A percentile compares a stretch with the other conserved stretches of the same genome.
Evolutionary conservation across 164 flowering plant genomes (phyloP).

Genomic region (Cinnamomum micranthum): DNA sequence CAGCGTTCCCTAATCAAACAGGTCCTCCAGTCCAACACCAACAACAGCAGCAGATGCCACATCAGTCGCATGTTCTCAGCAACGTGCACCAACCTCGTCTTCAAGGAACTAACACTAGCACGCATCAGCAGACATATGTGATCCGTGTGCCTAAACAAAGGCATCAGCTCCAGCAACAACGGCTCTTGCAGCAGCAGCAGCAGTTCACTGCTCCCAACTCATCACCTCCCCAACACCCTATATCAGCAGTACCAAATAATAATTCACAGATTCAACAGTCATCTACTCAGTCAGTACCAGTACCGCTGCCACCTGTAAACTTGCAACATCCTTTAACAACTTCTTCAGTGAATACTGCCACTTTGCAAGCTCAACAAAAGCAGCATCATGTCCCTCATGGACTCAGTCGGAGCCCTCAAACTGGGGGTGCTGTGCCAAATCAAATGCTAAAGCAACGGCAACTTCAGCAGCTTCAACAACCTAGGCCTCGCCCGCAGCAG

Average conservation of each 20-base stretch:
- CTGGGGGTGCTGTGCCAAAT: constrained; percentile 36
- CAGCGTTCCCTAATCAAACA: constrained; percentile 61
- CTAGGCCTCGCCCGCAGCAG: constrained; percentile 64
- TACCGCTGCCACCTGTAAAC: constrained; percentile 29
- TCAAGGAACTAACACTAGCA: constrained; percentile 45
- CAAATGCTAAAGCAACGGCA: constrained; percentile 63
- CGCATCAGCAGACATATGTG: constrained; percentile 64
- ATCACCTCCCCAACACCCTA: constrained; percentile 47
- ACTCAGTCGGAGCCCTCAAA: constrained; percentile 40
- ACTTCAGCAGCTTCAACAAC: constrained; percentile 48
- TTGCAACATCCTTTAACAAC: constrained; percentile 23
- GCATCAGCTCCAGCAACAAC: constrained; percentile 39
- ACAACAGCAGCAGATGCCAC: constrained; percentile 55
- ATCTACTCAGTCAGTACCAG: constrained; percentile 36
- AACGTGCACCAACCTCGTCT: constrained; percentile 61
- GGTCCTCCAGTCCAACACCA: constrained; percentile 58
- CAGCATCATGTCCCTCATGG: constrained; percentile 46
- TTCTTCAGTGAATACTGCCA: constrained; percentile 41
- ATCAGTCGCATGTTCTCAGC: constrained; percentile 49
- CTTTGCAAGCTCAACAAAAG: constrained; percentile 59
- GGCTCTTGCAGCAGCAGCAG: constrained; percentile 44
- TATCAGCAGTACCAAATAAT: constrained; percentile 55
- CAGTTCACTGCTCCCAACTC: constrained; percentile 47
- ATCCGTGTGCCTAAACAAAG: constrained; percentile 67
- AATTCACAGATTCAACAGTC: constrained; percentile 52